A percentile compares a stretch with the other conserved stretches of the same genome.
phyloP scores from a whole-genome alignment of 2,329 filamentous ascomycete genomes.

The Dichotomopilus funicola region DNA sequence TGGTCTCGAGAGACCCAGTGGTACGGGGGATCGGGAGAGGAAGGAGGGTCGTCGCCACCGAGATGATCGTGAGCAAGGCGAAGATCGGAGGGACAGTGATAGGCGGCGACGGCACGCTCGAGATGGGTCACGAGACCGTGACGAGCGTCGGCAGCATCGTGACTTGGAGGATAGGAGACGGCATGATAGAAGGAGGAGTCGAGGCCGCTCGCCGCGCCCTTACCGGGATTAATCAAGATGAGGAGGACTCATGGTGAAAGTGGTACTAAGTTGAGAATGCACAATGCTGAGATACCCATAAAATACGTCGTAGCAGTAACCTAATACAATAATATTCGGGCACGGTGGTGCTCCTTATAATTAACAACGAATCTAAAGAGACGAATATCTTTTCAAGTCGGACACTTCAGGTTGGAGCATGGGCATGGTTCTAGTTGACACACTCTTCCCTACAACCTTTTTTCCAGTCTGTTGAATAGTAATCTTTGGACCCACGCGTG shows the following conservation, averaged over 20 bases:
- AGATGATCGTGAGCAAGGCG: conserved; percentile 21
- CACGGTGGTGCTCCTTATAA: background rate
- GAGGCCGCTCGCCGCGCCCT: conserved; percentile 39
- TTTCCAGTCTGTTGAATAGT: too few relatives aligned
- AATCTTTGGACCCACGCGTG: too few relatives aligned
- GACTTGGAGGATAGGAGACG: conserved; percentile 26
- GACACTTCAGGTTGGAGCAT: too few relatives aligned
- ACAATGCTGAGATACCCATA: conserved; percentile 19
- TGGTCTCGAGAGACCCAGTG: conserved; percentile 12
- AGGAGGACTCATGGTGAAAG: background rate
- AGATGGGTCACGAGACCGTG: conserved; percentile 26
- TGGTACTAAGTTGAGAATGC: background rate
- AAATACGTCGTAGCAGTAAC: background rate
- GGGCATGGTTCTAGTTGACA: too few relatives aligned
- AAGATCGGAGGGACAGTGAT: conserved; percentile 25
- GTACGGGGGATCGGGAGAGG: conserved; percentile 10
- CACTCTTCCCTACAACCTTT: too few relatives aligned
- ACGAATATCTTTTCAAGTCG: too few relatives aligned
- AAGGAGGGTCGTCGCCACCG: conserved; percentile 23
- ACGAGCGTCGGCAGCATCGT: conserved; percentile 17
- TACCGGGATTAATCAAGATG: conserved; percentile 18
- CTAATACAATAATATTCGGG: background rate
- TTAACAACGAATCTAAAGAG: too few relatives aligned
- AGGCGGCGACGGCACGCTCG: conserved; percentile 27
- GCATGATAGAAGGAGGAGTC: conserved; percentile 30